Percentiles rank a stretch among this genome's conserved stretches.
Evolutionary conservation across 2,329 filamentous ascomycete species (phyloP).

Genomic region (Talaromyces marneffei): DNA sequence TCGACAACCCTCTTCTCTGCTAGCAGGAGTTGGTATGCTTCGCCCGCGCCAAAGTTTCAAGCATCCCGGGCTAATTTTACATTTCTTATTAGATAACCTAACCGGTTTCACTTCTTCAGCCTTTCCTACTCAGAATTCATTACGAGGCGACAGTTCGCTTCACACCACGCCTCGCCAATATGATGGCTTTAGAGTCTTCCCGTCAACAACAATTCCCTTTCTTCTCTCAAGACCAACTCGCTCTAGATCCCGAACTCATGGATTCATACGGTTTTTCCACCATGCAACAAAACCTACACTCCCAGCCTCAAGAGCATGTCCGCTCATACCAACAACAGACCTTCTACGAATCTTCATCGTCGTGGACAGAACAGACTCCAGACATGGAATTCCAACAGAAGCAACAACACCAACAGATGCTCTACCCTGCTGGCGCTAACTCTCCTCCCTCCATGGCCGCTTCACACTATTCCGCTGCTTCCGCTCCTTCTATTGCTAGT

Average conservation of each 20-base stretch:
- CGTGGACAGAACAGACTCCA: slow-evolving; percentile 22
- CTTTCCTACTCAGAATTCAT: neutral
- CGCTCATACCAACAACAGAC: slow-evolving; percentile 20
- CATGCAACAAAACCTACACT: slow-evolving; percentile 20
- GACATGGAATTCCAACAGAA: slow-evolving; percentile 21
- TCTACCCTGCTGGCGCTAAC: slow-evolving; percentile 25
- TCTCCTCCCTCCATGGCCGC: slow-evolving; percentile 31
- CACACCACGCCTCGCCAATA: slow-evolving; percentile 12
- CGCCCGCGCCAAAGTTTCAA: neutral
- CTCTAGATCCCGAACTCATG: slow-evolving; percentile 29
- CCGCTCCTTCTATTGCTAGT: slow-evolving; percentile 51
- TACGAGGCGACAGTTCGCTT: neutral
- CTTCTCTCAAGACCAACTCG: slow-evolving; percentile 23
- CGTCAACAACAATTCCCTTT: slow-evolving; percentile 27
- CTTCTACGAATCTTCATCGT: slow-evolving; percentile 25
- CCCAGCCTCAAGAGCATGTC: slow-evolving; percentile 20
- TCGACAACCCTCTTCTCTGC: neutral
- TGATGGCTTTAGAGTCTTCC: slow-evolving; percentile 31
- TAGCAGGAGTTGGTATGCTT: neutral
- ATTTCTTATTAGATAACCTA: neutral
- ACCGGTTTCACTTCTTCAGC: slow-evolving; percentile 1
- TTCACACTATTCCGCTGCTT: slow-evolving; percentile 40
- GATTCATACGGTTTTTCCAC: slow-evolving; percentile 28
- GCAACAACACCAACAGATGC: slow-evolving; percentile 13
- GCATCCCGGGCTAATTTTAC: neutral